Base-by-base conservation (phyloP, 176 grass and related monocot genomes). In the Bothriochloa decipiens region DNA sequence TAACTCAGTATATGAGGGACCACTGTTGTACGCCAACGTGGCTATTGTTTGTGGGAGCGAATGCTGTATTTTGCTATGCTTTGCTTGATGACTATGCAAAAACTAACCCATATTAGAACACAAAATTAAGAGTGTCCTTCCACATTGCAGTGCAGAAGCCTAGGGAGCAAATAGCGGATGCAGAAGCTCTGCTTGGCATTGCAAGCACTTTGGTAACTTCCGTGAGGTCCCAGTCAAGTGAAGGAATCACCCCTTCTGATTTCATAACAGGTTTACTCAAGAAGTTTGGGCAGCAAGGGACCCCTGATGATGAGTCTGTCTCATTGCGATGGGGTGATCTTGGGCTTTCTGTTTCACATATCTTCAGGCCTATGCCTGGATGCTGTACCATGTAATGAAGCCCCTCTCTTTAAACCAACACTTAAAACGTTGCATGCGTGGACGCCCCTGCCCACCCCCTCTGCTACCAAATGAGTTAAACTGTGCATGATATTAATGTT, bases 91-190 rank as follows among this genome's bases (percentile, higher is more conserved):
- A 40, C 39, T 55, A 23, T 69, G n/a, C 18, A 26, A 25, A 11
- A 69, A 29, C 50, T 84, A 41, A 61, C 33, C 3, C 43, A 65
- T 78, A 42, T 16, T 23, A 28, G 85, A 9, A 29, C 43, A 46
- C 25, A 49, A 49, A 79, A 79, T 50, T 62, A 22, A 80, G 7
- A n/a, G 23, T 35, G 15, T 61, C 27, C 52, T 75, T 74, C 36
- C 17, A 23, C 65, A 68, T 46, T 73, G 13, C 93, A 98, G 96
- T 98, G 33, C 96, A 98, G 75, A 95, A 75, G 50, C 96, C 96
- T 17, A 93, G 96, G 82, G 96, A 98, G 78, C 96, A 98, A 88
- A 88, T 98, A 39, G 92, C 92, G 39, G 96, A 98, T 84, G 96
- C 96, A 80, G 93, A 98, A 76, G 87, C 96, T 35, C 85, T 98